A percentile compares a stretch with the other conserved stretches of the same genome.
Evolutionary conservation across 2,329 filamentous ascomycete genomes (phyloP).

Genomic region (Pseudodiploospora longispora): DNA sequence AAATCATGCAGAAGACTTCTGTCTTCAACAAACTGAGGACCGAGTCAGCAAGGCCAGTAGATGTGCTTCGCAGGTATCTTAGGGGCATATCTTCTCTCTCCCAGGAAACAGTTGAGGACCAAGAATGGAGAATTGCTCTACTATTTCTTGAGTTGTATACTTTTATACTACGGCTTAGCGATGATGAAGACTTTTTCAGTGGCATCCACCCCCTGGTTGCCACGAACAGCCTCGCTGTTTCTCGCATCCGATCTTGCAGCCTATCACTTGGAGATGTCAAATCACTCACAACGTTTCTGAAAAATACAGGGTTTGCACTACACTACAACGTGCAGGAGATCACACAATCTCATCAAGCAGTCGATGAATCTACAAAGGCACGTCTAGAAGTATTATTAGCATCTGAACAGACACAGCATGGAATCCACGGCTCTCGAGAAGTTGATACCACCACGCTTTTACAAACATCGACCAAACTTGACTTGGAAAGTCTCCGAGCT

Average conservation of each 20-base stretch:
- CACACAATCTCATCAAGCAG: slow-evolving; percentile 19
- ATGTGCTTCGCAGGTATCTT: slow-evolving; percentile 24
- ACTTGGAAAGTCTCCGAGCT: slow-evolving; percentile 69
- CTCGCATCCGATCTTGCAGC: slow-evolving; percentile 53
- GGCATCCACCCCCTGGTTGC: slow-evolving; percentile 35
- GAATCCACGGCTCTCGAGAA: background rate
- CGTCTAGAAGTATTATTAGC: slow-evolving; percentile 22
- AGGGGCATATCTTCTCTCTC: slow-evolving; percentile 17
- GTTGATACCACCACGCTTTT: background rate
- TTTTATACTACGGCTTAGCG: slow-evolving; percentile 85
- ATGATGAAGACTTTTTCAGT: slow-evolving; percentile 91
- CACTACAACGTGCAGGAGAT: slow-evolving; percentile 74
- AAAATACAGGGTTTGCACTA: slow-evolving; percentile 81
- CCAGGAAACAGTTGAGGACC: slow-evolving; percentile 20
- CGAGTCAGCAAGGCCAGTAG: slow-evolving; percentile 21
- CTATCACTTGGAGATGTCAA: slow-evolving; percentile 65
- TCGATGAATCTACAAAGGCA: slow-evolving; percentile 14
- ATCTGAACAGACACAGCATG: slow-evolving; percentile 5
- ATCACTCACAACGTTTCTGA: slow-evolving; percentile 71
- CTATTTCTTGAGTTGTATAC: slow-evolving; percentile 92
- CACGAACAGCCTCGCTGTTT: slow-evolving; percentile 32
- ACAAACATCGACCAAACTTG: slow-evolving; percentile 36
- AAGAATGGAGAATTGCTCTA: slow-evolving; percentile 80
- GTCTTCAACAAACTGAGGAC: slow-evolving; percentile 26
- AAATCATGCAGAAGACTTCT: slow-evolving; percentile 40